Conservation (phyloP, 2,329 filamentous ascomycete genomes). For the Zopfia rhizophila region DNA sequence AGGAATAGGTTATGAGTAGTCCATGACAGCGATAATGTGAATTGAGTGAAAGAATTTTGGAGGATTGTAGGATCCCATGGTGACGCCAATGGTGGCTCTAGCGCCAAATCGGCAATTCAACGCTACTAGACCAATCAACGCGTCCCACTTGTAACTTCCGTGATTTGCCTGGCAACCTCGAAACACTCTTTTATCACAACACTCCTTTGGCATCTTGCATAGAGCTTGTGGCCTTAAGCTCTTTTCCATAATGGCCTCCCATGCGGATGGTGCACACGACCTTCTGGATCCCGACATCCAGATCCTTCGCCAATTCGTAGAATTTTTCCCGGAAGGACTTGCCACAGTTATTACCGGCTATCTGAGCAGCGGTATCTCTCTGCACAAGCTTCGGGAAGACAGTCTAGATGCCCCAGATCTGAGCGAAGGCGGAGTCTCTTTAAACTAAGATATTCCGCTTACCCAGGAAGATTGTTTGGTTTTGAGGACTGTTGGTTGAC, state of each 20-base stretch:
- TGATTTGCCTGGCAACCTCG: too few relatives aligned
- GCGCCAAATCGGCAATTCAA: conserved; percentile 20
- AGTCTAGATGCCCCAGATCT: conserved; percentile 53
- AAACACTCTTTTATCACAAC: too few relatives aligned
- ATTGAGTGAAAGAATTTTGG: too few relatives aligned
- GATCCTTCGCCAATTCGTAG: conserved; percentile 82
- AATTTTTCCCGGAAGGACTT: conserved; percentile 85
- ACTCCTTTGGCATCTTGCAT: too few relatives aligned
- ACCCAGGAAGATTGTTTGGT: conserved; percentile 82
- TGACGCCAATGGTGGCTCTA: conserved; percentile 40
- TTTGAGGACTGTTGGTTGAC: conserved; percentile 69
- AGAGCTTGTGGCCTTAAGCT: too few relatives aligned
- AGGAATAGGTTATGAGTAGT: neutral
- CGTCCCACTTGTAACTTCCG: too few relatives aligned
- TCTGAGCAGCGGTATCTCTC: conserved; percentile 83
- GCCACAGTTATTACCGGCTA: conserved; percentile 85
- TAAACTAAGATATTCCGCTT: conserved; percentile 64
- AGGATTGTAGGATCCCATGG: conserved; percentile 2
- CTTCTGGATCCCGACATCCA: conserved; percentile 76
- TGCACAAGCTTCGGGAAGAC: conserved; percentile 69
- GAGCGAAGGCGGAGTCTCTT: conserved; percentile 55
- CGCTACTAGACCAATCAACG: conserved; percentile 7
- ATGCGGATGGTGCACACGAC: conserved; percentile 47
- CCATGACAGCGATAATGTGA: too few relatives aligned
- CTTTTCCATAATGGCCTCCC: conserved; percentile 46